These are phyloP conservation scores for Ophiocordyceps australis DNA, from an alignment of 2,329 filamentous ascomycete genomes.

Conservation along the genomic window DNA sequence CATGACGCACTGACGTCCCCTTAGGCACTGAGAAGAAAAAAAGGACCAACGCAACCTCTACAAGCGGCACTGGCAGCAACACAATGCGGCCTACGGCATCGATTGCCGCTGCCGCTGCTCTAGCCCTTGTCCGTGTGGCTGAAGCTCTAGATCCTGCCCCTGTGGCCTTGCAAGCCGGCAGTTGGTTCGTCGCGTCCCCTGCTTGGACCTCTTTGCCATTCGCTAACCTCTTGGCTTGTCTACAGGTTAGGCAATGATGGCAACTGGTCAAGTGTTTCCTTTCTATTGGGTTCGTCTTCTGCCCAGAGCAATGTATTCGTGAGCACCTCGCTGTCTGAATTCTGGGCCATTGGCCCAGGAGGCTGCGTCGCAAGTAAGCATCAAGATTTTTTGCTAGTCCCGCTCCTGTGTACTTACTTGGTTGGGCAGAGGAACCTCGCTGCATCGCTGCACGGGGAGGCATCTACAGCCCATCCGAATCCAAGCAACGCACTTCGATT, in stretches of 20 bases:
- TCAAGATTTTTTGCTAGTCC: no score
- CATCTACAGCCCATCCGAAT: constrained; percentile 33
- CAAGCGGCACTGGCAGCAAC: no score
- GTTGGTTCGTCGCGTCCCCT: constrained; percentile 5
- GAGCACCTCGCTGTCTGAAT: constrained; percentile 53
- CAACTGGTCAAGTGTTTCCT: constrained; percentile 50
- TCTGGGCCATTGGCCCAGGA: constrained; percentile 45
- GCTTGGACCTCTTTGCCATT: no score
- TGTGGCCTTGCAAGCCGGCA: constrained; percentile 6
- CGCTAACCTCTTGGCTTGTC: neutral
- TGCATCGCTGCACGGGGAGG: constrained; percentile 40
- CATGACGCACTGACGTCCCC: no score
- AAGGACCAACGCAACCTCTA: no score
- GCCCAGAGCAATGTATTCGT: constrained; percentile 23
- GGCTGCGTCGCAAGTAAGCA: constrained; percentile 34
- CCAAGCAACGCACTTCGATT: constrained; percentile 37
- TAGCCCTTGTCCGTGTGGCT: constrained; percentile 2
- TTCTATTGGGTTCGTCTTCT: constrained; percentile 25
- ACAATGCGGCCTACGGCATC: constrained; percentile 3
- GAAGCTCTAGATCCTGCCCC: constrained; percentile 5
- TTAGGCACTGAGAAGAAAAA: no score
- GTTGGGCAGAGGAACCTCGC: constrained; percentile 21
- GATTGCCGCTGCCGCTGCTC: constrained; percentile 2
- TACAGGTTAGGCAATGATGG: constrained; percentile 46
- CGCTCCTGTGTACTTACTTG: constrained; percentile 2